Evolutionary conservation across 208 protist species (phyloP), one percentile per base, ranked within the genome.

Genomic region (Novymonas esmeraldas): DNA sequence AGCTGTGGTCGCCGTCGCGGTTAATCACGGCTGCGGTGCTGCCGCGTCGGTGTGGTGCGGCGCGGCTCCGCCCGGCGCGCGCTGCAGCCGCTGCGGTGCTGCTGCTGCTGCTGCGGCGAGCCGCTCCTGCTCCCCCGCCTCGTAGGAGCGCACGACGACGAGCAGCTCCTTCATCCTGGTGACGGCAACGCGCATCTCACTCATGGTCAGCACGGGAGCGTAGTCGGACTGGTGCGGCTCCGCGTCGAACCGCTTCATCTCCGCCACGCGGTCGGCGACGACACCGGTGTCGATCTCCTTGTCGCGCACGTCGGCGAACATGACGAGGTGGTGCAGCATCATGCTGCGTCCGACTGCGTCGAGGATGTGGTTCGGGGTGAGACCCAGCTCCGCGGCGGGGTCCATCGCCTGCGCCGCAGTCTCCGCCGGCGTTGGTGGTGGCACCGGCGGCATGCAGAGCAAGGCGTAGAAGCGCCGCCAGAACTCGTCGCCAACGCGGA

Each of bases 261-360:
- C 16, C 44, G 69, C 64, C 33, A 92, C 75, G 20, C 76, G 76
- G 16, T 82, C 61, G 11, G 51, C 78, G 10, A 90, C 77, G 3
- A 62, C 72, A 14, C 85, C 85, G 39, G 36, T 79, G 57, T 74
- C 76, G 51, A 94, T 92, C 58, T 95, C 84, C 36, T 79, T 72
- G 36, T 85, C 65, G 3, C 85, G 85, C 51, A 68, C 80, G 49
- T 92, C 89, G 14, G 84, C 77, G 57, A 82, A 80, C 44, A 79
- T 44, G 28, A 91, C 64, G 39, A 95, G 73, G 65, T 95, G 89
- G 62, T 95, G 89, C 54, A 95, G 79, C 76, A 95, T 49, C 79
- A 95, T 91, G 46, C 84, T 89, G 31, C 89, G 83, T n/a, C 86
- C 89, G 31, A 95, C 77, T 22, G 89, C 89, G 61, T 95, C 89